phyloP scores from a whole-genome alignment of 2,329 filamentous ascomycete species.

The Penicillium nordicum region DNA sequence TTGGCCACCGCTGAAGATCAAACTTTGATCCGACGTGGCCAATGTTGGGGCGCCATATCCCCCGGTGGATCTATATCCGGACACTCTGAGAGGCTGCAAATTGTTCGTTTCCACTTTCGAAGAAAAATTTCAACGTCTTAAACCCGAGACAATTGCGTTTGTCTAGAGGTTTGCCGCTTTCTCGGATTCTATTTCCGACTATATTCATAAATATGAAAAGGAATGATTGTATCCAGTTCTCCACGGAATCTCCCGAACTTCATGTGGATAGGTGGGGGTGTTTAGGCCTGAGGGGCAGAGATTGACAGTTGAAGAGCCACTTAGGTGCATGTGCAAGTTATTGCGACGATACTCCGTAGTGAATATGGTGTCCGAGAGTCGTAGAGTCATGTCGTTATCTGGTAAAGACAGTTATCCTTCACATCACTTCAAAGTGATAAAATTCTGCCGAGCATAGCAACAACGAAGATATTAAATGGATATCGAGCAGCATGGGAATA shows the following conservation, averaged over 20 bases:
- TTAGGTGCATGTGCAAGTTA: background rate
- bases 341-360: background rate
- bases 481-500: background rate
- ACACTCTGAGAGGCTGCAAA: background rate
- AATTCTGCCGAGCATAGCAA: too few species aligned
- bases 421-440: background rate
- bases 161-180: background rate
- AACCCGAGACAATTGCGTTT: background rate
- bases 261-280: background rate
- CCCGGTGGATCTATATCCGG: background rate
- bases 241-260: background rate
- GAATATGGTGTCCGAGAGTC: background rate
- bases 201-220: background rate
- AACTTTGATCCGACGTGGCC: background rate
- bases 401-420: too few species aligned
- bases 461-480: background rate
- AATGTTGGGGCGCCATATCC: background rate
- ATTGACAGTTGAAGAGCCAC: slow-evolving; percentile 2
- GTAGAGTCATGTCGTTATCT: background rate
- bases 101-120: background rate
- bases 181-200: background rate
- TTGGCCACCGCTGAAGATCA: slow-evolving; percentile 7
- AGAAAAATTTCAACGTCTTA: background rate
- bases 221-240: background rate
- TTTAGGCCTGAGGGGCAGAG: background rate